Conservation (phyloP, 495 filamentous ascomycete species). For the Haplographium delicatum region DNA sequence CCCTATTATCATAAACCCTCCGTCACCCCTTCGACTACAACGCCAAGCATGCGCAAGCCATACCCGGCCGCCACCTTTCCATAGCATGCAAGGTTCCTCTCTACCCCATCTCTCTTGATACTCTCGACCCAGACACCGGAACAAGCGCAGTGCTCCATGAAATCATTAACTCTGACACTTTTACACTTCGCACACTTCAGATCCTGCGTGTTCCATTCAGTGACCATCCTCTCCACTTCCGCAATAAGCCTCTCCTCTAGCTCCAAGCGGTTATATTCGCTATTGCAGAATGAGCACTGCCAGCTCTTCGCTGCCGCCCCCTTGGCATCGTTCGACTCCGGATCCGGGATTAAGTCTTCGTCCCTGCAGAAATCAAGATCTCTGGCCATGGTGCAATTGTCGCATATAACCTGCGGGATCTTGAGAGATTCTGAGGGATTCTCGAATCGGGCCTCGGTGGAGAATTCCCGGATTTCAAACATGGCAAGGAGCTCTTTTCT, state of each 20-base stretch:
- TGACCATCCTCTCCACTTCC: slow-evolving; percentile 65
- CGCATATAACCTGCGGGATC: slow-evolving; percentile 73
- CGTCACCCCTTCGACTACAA: slow-evolving; percentile 60
- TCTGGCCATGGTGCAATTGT: slow-evolving; percentile 78
- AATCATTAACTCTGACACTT: slow-evolving; percentile 73
- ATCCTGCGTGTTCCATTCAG: slow-evolving; percentile 86
- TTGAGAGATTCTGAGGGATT: slow-evolving; percentile 77
- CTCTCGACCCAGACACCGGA: slow-evolving; percentile 76
- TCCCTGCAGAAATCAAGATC: slow-evolving; percentile 96
- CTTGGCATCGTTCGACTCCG: slow-evolving; percentile 33
- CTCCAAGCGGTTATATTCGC: slow-evolving; percentile 65
- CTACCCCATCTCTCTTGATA: slow-evolving; percentile 61
- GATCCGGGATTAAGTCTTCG: slow-evolving; percentile 61
- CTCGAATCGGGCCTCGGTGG: slow-evolving; percentile 73
- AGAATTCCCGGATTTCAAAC: slow-evolving; percentile 93
- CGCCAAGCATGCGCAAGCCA: slow-evolving; percentile 71
- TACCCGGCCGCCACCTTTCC: slow-evolving; percentile 71
- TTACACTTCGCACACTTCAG: slow-evolving; percentile 72
- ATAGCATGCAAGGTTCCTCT: slow-evolving; percentile 61
- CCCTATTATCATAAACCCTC: too few relatives aligned
- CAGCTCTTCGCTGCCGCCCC: slow-evolving; percentile 48
- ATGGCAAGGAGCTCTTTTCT: slow-evolving; percentile 83
- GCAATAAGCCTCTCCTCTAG: slow-evolving; percentile 82
- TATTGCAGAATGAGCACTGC: slow-evolving; percentile 73
- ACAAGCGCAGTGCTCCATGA: slow-evolving; percentile 95